Evolutionary conservation across 2,329 filamentous ascomycete species (phyloP).

Genomic region (Exophiala sp.): DNA sequence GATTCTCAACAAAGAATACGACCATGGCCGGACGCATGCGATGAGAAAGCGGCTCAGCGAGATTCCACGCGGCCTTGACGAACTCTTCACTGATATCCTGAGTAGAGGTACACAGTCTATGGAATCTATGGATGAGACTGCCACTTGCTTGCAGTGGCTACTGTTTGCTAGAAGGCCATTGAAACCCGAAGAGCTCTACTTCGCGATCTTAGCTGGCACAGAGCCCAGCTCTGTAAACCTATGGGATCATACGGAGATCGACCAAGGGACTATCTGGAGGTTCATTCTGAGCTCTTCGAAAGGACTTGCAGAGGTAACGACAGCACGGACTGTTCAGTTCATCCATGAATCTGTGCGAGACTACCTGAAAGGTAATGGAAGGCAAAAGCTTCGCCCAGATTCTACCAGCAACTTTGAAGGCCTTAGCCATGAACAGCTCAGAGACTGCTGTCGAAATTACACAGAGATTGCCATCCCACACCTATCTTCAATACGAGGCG

Average conservation of each 20-base stretch:
- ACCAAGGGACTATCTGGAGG: slow-evolving; percentile 28
- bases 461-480: neutral
- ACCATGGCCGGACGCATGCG: slow-evolving; percentile 27
- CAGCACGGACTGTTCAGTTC: neutral
- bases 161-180: slow-evolving; percentile 36
- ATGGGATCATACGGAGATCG: slow-evolving; percentile 26
- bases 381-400: neutral
- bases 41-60: slow-evolving; percentile 37
- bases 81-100: slow-evolving; percentile 53
- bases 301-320: slow-evolving; percentile 39
- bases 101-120: slow-evolving; percentile 39
- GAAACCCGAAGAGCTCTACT: slow-evolving; percentile 40
- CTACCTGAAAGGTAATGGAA: neutral
- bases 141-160: slow-evolving; percentile 31
- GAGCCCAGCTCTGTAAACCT: slow-evolving; percentile 21
- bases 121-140: slow-evolving; percentile 39
- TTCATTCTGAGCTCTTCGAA: slow-evolving; percentile 48
- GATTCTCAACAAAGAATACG: slow-evolving; percentile 41
- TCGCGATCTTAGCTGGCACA: slow-evolving; percentile 37
- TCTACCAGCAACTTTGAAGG: neutral
- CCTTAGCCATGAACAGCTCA: neutral
- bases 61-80: slow-evolving; percentile 41
- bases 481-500: neutral
- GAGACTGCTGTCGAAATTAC: neutral
- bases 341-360: neutral